Evolutionary conservation across 345 rosid species (phyloP).

Genomic region (Boechera retrofracta): DNA sequence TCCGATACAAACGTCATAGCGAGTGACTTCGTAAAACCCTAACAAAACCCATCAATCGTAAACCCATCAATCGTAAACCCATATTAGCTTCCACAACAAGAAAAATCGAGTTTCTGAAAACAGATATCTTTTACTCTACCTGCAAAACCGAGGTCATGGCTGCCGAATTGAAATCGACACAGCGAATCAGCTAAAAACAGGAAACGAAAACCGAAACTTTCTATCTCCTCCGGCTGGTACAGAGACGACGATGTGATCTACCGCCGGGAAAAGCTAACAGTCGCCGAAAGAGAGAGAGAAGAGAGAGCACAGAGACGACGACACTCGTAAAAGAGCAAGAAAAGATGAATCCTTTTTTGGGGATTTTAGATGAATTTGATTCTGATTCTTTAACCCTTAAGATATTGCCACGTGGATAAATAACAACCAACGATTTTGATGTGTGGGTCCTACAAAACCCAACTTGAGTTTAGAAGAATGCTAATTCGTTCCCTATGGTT

Average conservation of each 20-base stretch:
- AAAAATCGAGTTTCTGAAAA: not conserved
- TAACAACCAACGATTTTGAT: not conserved
- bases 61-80: constrained; percentile 21
- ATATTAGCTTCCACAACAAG: constrained; percentile 5
- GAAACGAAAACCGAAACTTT: not conserved
- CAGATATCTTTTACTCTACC: constrained; percentile 39
- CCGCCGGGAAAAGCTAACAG: constrained; percentile 2
- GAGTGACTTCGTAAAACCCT: constrained; percentile 96
- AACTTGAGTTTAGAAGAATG: constrained; percentile 12
- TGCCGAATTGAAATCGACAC: constrained; percentile 17
- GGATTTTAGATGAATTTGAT: constrained; percentile 20
- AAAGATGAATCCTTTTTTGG: constrained; percentile 21
- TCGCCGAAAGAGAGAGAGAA: constrained; percentile 19
- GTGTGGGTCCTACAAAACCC: constrained; percentile 35
- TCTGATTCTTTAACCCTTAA: constrained; percentile 26
- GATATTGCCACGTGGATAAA: constrained; percentile 29
- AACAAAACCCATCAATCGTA: constrained; percentile 21
- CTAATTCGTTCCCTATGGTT: constrained; percentile 10
- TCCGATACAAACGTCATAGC: constrained; percentile 97
- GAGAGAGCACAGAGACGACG: not conserved
- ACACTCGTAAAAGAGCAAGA: constrained; percentile 4
- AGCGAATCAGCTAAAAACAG: constrained; percentile 11
- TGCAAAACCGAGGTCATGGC: constrained; percentile 70
- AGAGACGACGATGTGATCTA: constrained; percentile 8
- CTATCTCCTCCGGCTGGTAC: not conserved